Evolutionary conservation across 2,329 filamentous ascomycete species (phyloP), one percentile per base, ranked within the genome.

Genomic region (Lecanicillium sp.): DNA sequence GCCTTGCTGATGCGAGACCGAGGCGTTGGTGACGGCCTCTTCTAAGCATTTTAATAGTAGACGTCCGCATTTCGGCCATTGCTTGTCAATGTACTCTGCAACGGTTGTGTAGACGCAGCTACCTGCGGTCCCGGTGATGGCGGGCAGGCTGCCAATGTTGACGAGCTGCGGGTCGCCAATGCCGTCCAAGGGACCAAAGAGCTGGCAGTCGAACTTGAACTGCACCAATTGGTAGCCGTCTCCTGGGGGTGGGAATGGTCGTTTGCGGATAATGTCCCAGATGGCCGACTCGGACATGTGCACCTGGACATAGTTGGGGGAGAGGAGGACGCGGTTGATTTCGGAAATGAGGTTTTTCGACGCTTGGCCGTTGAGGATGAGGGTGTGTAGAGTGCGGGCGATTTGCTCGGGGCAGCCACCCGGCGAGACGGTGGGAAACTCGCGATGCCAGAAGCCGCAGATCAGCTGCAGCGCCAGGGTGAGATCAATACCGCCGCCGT

Each of bases 231-330:
- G 56, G 18, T 58, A 62, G 1, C 60, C 60, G 30, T 62, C 60
- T 0, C 38, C 5, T 0, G 59, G 59, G 2, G 59, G 59, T 13
- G 47, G 51, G n/a, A 43, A 51, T 2, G 52, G 51, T 20, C 52
- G 47, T 18, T 49, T 60, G n/a, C 55, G 30, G 4, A 61, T 45
- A 7, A 62, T 53, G 33, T 59, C 54, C 60, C 59, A 62, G 1
- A 61, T 46, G 8, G 60, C 55, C 3, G 60, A 61, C 38, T 62
- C 60, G 46, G 58, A 54, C n/a, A 61, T 43, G 36, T 62, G 58
- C 44, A 61, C 55, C 39, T 62, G 60, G 10, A 62, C 56, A 36
- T 54, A 53, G 27, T 62, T 57, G 3, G 60, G 59, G 0, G 58
- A 58, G 11, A 60, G 36, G 1, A 63, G 42, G 9, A 54, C 45